Evolutionary conservation across 768 basidiomycete species (phyloP), one percentile per base, ranked within the genome.

Genomic region (Russula olivacea): DNA sequence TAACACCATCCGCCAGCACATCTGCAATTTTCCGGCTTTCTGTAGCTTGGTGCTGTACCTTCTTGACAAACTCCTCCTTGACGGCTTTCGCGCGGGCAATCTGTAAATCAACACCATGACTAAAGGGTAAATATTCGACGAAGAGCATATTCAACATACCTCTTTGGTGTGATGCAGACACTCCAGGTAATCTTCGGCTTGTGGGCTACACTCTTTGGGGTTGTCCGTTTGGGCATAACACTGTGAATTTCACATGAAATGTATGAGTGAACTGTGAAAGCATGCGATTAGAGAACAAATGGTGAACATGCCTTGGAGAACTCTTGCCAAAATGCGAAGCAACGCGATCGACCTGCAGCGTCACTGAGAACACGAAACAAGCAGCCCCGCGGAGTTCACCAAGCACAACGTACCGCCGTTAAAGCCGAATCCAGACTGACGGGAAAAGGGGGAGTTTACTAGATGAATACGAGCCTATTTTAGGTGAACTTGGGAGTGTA

Each of bases 281-380:
- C 34, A 34, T 11, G 34, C 10, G 4, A 23, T 14, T 23, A 12
- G 32, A 34, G 49, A 12, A 38, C 28, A n/a, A 38, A 41, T 12
- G 5, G 12, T 28, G 21, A 11, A 51, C 62, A 58, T 58, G 87
- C 89, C 71, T 86, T 88, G 68, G 85, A 80, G 76, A 91, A 89
- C 74, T 94, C 91, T 71, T 94, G 93, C 93, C 93, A 96, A 76
- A 88, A 91, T 14, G 84, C 79, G 74, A 94, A 94, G 76, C 94
- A 97, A 70, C 91, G 82, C 65, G 90, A 84, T 67, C 84, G 85
- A 69, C 91, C 92, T 93, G 65, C 56, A 61, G 63, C 61, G 36
- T 66, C 23, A n/a, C 36, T 57, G 23, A 50, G 25, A 41, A 48
- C 23, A 50, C 45, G 17, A 15, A 56, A 15, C n/a, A 21, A 19